These are phyloP conservation scores for Xylaria castorea DNA, from an alignment of 495 filamentous ascomycete species.

Conservation along the genomic window DNA sequence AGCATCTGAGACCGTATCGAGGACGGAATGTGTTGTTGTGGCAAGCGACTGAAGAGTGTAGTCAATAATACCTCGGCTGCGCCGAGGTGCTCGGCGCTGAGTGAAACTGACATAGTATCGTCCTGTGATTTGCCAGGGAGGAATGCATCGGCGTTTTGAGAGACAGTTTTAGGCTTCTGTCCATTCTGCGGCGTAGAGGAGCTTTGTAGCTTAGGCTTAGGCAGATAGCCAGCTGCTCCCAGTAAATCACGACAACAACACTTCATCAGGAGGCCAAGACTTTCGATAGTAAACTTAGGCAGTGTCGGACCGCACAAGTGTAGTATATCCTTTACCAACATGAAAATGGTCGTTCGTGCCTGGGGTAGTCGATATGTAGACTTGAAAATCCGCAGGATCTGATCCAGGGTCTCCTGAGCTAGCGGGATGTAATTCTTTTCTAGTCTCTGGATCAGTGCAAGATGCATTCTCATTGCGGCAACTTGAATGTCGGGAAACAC, in stretches of 20 bases:
- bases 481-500: constrained; percentile 76
- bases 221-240: constrained; percentile 49
- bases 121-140: constrained; percentile 38
- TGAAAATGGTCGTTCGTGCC: constrained; percentile 67
- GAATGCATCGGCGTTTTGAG: constrained; percentile 51
- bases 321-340: constrained; percentile 62
- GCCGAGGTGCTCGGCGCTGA: constrained; percentile 35
- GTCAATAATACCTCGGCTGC: constrained; percentile 69
- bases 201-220: constrained; percentile 34
- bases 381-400: constrained; percentile 70
- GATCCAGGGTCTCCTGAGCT: constrained; percentile 66
- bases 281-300: constrained; percentile 64
- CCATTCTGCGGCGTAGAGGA: constrained; percentile 36
- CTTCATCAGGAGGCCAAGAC: constrained; percentile 63
- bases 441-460: constrained; percentile 60
- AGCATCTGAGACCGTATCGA: constrained; percentile 75
- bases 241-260: constrained; percentile 70
- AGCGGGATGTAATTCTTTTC: constrained; percentile 60
- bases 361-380: constrained; percentile 63
- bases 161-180: constrained; percentile 42
- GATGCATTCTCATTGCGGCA: constrained; percentile 66
- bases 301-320: constrained; percentile 66
- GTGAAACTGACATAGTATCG: constrained; percentile 46
- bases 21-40: constrained; percentile 65
- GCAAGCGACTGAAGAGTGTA: constrained; percentile 63